These are phyloP conservation scores for Helotiales sp. DNA, from an alignment of 2,329 filamentous ascomycete species.

Conservation along the genomic window DNA sequence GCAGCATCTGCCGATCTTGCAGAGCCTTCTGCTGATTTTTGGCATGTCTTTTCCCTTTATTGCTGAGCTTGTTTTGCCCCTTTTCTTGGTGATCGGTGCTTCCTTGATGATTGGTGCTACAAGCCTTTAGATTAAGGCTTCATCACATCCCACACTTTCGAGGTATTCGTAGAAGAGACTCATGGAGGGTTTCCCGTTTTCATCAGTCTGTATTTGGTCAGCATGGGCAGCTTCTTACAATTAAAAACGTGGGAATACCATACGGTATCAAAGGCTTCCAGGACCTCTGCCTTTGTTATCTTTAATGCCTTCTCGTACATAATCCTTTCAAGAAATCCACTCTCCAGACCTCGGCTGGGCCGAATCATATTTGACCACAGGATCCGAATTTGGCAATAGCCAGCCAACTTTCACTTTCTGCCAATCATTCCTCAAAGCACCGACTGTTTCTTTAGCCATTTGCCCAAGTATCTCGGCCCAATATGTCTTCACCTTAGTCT, in stretches of 20 bases:
- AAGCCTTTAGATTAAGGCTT: too few species aligned
- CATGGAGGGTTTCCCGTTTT: background rate
- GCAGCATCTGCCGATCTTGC: too few species aligned
- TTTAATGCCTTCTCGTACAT: background rate
- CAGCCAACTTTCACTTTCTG: background rate
- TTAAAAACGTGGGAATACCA: too few species aligned
- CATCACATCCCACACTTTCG: too few species aligned
- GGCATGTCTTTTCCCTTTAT: too few species aligned
- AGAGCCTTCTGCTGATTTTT: too few species aligned
- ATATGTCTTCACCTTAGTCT: too few species aligned
- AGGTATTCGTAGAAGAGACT: too few species aligned
- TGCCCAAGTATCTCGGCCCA: too few species aligned
- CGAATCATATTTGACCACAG: background rate
- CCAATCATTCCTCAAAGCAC: background rate
- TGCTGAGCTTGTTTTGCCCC: too few species aligned
- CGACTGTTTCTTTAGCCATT: background rate
- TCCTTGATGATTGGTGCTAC: too few species aligned
- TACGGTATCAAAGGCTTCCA: background rate
- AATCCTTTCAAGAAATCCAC: background rate
- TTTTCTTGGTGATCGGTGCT: too few species aligned
- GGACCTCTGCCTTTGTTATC: background rate
- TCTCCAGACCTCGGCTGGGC: background rate
- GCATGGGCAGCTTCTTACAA: background rate
- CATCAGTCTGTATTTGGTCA: background rate
- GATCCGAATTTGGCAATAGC: background rate